Conservation (phyloP, 305 asterid genomes). For the Fraxinus baroniana region DNA sequence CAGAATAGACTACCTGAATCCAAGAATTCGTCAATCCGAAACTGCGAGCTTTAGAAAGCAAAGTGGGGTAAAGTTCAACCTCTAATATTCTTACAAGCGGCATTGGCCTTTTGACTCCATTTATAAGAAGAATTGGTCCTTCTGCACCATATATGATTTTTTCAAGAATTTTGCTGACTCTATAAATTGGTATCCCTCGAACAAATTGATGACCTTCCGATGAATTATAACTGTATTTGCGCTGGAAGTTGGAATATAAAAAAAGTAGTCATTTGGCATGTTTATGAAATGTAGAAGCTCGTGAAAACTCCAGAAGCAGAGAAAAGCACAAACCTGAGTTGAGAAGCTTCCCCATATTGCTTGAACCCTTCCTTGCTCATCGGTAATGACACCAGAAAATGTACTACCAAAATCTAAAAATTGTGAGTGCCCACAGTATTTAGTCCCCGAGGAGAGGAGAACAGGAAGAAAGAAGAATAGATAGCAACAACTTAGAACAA, state of each 20-base stretch:
- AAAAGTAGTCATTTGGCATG: slow-evolving; percentile 29
- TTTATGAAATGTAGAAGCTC: slow-evolving; percentile 22
- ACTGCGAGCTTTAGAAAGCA: slow-evolving; percentile 98
- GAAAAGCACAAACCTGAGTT: slow-evolving; percentile 66
- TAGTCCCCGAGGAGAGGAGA: slow-evolving; percentile 11
- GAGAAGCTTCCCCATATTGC: slow-evolving; percentile 47
- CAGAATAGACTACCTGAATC: slow-evolving; percentile 66
- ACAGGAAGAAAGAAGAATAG: slow-evolving; percentile 3
- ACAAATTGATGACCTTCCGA: slow-evolving; percentile 94
- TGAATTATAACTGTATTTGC: slow-evolving; percentile 69
- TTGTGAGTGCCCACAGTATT: slow-evolving; percentile 14
- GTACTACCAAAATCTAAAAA: slow-evolving; percentile 86
- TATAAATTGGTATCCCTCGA: slow-evolving; percentile 85
- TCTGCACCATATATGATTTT: slow-evolving; percentile 63
- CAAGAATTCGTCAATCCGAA: slow-evolving; percentile 89
- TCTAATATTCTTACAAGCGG: slow-evolving; percentile 82
- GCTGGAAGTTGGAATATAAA: slow-evolving; percentile 46
- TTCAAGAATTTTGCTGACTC: slow-evolving; percentile 70
- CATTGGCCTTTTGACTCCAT: slow-evolving; percentile 87
- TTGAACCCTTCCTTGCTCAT: slow-evolving; percentile 88
- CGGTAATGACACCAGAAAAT: slow-evolving; percentile 93
- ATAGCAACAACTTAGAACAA: background rate
- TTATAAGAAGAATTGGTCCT: slow-evolving; percentile 70
- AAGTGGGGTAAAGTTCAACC: slow-evolving; percentile 91
- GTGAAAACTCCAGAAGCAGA: slow-evolving; percentile 27